These are phyloP conservation scores for Ceratocystis ficicola DNA, from an alignment of 2,329 filamentous ascomycete genomes.

Conservation along the genomic window DNA sequence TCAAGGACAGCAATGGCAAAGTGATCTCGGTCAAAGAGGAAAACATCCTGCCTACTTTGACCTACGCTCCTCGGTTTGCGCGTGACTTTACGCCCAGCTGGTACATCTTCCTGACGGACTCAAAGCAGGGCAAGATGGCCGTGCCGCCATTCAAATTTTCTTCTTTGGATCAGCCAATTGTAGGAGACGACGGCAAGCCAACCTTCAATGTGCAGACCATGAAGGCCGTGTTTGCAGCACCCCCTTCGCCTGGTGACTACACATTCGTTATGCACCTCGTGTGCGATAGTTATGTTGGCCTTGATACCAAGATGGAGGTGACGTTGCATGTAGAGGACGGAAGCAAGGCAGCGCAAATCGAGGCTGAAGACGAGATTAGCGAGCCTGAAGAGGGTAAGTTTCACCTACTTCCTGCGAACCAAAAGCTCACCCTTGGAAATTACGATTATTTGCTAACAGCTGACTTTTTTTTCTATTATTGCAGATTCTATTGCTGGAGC, in stretches of 20 bases:
- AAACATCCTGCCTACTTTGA: conserved; percentile 67
- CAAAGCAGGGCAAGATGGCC: conserved; percentile 88
- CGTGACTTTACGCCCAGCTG: conserved; percentile 82
- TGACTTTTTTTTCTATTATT: conserved; percentile 24
- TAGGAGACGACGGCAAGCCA: conserved; percentile 66
- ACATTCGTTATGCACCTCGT: conserved; percentile 89
- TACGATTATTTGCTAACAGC: conserved; percentile 24
- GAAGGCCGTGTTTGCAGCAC: conserved; percentile 93
- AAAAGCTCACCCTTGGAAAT: not conserved
- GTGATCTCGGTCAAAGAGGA: conserved; percentile 46
- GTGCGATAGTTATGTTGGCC: conserved; percentile 89
- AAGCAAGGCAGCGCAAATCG: conserved; percentile 67
- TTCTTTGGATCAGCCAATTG: conserved; percentile 79
- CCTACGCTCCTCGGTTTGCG: conserved; percentile 79
- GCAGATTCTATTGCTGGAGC: conserved; percentile 80
- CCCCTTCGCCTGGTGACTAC: conserved; percentile 82
- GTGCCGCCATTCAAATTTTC: conserved; percentile 95
- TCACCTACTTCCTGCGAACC: not conserved
- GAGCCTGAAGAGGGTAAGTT: conserved; percentile 91
- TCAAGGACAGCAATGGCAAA: conserved; percentile 50
- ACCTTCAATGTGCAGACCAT: conserved; percentile 93
- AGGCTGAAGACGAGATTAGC: conserved; percentile 86
- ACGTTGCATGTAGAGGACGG: conserved; percentile 81
- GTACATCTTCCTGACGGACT: conserved; percentile 90
- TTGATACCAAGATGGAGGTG: conserved; percentile 85